Evolutionary conservation across 2,329 filamentous ascomycete genomes (phyloP), one percentile per base, ranked within the genome.

Genomic region (Aspergillus udagawae): DNA sequence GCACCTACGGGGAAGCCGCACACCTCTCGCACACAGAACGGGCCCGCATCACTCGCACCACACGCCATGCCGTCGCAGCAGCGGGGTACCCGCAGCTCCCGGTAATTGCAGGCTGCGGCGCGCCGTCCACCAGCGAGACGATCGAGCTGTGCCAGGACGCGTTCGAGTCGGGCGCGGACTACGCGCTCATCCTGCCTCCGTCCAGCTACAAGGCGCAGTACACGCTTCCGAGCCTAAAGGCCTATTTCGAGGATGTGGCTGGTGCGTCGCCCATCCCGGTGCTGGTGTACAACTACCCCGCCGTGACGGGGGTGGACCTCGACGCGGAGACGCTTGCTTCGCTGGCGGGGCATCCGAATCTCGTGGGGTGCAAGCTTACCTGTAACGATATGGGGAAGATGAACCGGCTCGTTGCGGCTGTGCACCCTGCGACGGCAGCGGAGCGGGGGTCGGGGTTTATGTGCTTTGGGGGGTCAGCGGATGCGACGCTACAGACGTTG

Each of bases 1-100:
- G 90, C 49, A 91, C 87, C 68, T 93, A 93, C 69, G 90, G 90
- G 65, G 90, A 94, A 77, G 89, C 90, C 7, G 89, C 91, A 12
- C 89, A 92, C 69, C 81, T 93, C 32, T 85, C 86, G 42, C 86
- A 87, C 65, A 78, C 82, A 23, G 90, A 93, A 75, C 84, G 89
- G 58, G 81, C 83, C 51, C 76, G 84, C 52, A 84, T 93, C 65
- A 92, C 88, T 5, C 77, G 77, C 53, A 85, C 86, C 35, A 92
- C 89, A 1, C 86, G 90, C 44, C 80, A 83, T 59, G 88, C 88
- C 14, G 79, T 92, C 47, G 83, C 90, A 68, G 79, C 81, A 10
- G 83, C 85, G 35, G 88, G 88, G 1, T 90, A 83, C 73, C 69
- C 79, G 1, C 75, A 83, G 62, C 79, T 91, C 74, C 86, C 86